Evolutionary conservation across 2,329 filamentous ascomycete genomes (phyloP).

Genomic region (Aspergillus pseudotamarii): DNA sequence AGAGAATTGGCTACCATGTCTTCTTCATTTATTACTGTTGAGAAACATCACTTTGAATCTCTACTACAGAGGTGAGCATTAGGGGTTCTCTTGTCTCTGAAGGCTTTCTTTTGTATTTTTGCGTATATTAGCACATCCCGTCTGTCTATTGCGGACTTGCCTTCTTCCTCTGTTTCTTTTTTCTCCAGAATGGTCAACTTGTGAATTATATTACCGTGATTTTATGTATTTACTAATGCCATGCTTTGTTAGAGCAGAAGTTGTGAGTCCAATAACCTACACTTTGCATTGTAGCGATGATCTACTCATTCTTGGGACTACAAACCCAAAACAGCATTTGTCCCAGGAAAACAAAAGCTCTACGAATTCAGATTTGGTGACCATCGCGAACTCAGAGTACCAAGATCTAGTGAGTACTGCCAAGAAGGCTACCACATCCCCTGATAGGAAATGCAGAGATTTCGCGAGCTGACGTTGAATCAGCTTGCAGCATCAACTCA

Average conservation of each 20-base stretch:
- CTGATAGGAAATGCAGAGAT: neutral
- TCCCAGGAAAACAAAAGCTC: conserved; percentile 41
- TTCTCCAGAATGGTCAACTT: neutral
- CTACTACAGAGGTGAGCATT: conserved; percentile 61
- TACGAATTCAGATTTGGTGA: conserved; percentile 48
- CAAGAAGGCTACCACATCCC: neutral
- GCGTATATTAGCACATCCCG: neutral
- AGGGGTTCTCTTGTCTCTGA: neutral
- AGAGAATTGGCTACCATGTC: conserved; percentile 24
- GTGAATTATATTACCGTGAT: neutral
- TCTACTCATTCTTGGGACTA: neutral
- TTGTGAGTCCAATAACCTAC: conserved; percentile 13
- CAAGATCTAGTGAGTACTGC: conserved; percentile 54
- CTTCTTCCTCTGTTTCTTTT: neutral
- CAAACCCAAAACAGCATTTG: conserved; percentile 39
- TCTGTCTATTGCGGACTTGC: neutral
- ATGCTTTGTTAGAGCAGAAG: conserved; percentile 12
- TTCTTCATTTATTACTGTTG: conserved; percentile 57
- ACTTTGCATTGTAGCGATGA: neutral
- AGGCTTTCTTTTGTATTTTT: neutral
- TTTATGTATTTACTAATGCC: neutral
- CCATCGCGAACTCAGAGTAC: conserved; percentile 64
- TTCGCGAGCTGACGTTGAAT: neutral
- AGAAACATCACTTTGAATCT: conserved; percentile 63
- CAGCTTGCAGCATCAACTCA: conserved; percentile 22